Evolutionary conservation across 768 basidiomycete species (phyloP).

Genomic region (Suillus bovinus): DNA sequence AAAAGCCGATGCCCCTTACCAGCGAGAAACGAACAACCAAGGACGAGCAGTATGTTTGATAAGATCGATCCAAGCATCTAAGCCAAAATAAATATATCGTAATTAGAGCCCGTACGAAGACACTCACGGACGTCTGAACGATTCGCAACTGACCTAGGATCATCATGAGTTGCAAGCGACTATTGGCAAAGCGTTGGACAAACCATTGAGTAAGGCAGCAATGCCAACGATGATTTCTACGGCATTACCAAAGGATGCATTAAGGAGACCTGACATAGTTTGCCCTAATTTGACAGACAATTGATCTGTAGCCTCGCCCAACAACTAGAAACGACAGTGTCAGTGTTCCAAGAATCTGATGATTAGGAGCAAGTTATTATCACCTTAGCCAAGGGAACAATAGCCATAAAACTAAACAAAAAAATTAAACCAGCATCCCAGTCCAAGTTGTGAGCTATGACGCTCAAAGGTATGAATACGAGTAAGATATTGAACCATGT

Average conservation of each 20-base stretch:
- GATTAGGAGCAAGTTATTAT: slow-evolving; percentile 21
- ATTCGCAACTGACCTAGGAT: slow-evolving; percentile 75
- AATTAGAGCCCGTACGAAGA: neutral
- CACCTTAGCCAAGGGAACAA: slow-evolving; percentile 87
- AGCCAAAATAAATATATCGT: neutral
- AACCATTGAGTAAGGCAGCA: slow-evolving; percentile 79
- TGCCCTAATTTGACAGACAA: slow-evolving; percentile 77
- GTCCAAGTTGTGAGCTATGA: slow-evolving; percentile 58
- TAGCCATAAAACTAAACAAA: slow-evolving; percentile 75
- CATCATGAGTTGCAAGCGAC: slow-evolving; percentile 10
- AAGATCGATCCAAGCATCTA: slow-evolving; percentile 91
- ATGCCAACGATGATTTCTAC: slow-evolving; percentile 91
- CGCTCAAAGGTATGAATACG: slow-evolving; percentile 75
- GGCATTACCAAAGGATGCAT: slow-evolving; percentile 82
- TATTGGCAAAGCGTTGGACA: neutral
- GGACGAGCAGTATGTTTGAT: slow-evolving; percentile 86
- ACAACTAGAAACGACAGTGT: slow-evolving; percentile 43
- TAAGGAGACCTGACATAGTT: slow-evolving; percentile 83
- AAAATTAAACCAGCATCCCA: slow-evolving; percentile 83
- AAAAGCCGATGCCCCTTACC: slow-evolving; percentile 37
- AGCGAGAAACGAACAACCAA: slow-evolving; percentile 90
- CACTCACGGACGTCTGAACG: slow-evolving; percentile 83
- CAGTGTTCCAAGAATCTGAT: neutral
- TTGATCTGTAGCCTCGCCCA: slow-evolving; percentile 83
- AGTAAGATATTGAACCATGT: slow-evolving; percentile 78